Evolutionary conservation across 2,329 filamentous ascomycete genomes (phyloP), one percentile per base, ranked within the genome.

Genomic region (Cytospora mali): DNA sequence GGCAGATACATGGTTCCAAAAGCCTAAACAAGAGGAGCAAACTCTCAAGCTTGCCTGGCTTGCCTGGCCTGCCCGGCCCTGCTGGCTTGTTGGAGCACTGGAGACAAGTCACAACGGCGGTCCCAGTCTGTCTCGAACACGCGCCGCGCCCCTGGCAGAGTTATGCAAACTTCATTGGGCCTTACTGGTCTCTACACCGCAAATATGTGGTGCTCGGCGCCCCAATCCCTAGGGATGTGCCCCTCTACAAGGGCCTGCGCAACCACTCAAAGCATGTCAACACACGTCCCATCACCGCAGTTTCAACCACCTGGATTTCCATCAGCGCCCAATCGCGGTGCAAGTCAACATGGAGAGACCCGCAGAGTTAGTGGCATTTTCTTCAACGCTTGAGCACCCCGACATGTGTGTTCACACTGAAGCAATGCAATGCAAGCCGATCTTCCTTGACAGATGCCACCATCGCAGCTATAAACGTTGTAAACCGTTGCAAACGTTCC

Each of bases 271-370:
- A 51, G 46, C 61, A 48, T 31, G 56, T 61, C 62, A 57, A 65
- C 49, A 63, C 59, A 58, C 48, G 62, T 56, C 46, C n/a, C 56
- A 62, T 64, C 62, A 61, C 61, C 64, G 57, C 25, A 56, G 48
- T 48, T 58, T 65, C 64, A 65, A 65, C 64, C 64, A 63, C 64
- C 64, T 60, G 52, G 48, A 65, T 65, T 65, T 65, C 56, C 21
- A 29, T 21, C 27, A 28, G 23, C 52, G 52, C 63, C 63, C 62
- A 65, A 63, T 53, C 42, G 52, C 51, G 46, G 50, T 39, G 33
- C 63, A 42, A 50, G 46, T 54, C 31, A 39, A 53, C 61, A 56
- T 23, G 33, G 6, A 18, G n/a, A 14, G 29, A 57, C 53, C 61
- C 63, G 62, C 63, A 49, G 56, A 35, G 56, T 29, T 31, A 9